phyloP scores from a whole-genome alignment of 805 yeast species.

The Candida multigemmis region DNA sequence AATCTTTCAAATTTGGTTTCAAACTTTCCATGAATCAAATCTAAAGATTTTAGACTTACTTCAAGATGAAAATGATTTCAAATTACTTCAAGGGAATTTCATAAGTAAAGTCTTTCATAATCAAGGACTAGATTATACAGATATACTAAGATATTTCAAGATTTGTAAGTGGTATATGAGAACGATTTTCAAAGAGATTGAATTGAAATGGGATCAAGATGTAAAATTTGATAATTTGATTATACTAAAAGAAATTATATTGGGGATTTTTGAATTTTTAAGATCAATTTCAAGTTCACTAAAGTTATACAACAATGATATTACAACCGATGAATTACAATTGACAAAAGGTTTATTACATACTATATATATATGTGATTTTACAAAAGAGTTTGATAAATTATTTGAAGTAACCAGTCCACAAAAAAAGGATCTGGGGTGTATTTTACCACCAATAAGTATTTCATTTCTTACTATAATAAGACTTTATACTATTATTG shows the following conservation, averaged over 20 bases:
- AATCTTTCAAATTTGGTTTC: conserved; percentile 14
- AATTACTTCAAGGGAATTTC: no score
- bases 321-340: conserved; percentile 7
- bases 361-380: conserved; percentile 14
- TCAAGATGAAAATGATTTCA: conserved; percentile 3
- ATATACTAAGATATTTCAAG: no score
- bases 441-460: conserved; percentile 10
- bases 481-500: conserved; percentile 14
- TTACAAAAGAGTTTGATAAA: conserved; percentile 9
- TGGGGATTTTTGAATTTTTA: conserved; percentile 16
- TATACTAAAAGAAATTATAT: conserved; percentile 16
- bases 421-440: conserved; percentile 1
- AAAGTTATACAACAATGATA: conserved; percentile 6
- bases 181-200: conserved; percentile 6
- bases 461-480: conserved; percentile 18
- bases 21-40: conserved; percentile 1
- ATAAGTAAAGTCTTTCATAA: no score
- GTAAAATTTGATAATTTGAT: conserved; percentile 7
- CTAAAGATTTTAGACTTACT: conserved; percentile 3
- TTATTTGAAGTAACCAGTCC: conserved; percentile 9
- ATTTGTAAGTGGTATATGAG: conserved; percentile 9
- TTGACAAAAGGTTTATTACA: conserved; percentile 13
- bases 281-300: conserved; percentile 10
- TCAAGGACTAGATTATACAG: no score
- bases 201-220: conserved; percentile 4